phyloP scores from a whole-genome alignment of 2,329 filamentous ascomycete species.

The Fusarium brachygibbosum region DNA sequence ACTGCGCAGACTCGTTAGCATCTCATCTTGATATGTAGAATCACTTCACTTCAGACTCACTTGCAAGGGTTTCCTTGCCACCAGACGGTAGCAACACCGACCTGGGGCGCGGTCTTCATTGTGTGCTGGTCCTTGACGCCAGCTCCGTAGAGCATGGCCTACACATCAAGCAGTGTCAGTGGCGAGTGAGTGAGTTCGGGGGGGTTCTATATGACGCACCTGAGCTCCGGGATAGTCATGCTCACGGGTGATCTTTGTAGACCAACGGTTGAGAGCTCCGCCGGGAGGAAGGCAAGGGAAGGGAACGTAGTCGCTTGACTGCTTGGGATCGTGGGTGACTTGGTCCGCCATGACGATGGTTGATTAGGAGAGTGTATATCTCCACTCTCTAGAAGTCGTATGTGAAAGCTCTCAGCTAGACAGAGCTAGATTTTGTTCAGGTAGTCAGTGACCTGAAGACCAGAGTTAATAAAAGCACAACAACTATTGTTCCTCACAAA shows the following conservation, averaged over 20 bases:
- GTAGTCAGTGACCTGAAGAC: background rate
- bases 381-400: slow-evolving; percentile 2
- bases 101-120: slow-evolving; percentile 92
- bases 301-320: slow-evolving; percentile 66
- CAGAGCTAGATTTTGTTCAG: background rate
- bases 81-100: slow-evolving; percentile 93
- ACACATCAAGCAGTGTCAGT: slow-evolving; percentile 11
- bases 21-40: background rate
- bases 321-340: slow-evolving; percentile 57
- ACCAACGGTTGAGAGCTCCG: slow-evolving; percentile 83
- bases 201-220: slow-evolving; percentile 61
- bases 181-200: background rate
- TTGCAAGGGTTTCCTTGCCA: slow-evolving; percentile 99
- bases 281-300: slow-evolving; percentile 66
- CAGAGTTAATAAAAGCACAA: background rate
- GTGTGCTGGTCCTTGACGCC: slow-evolving; percentile 85
- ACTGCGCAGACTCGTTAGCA: slow-evolving; percentile 46
- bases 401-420: background rate
- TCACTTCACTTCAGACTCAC: slow-evolving; percentile 63
- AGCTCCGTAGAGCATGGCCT: slow-evolving; percentile 96
- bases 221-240: slow-evolving; percentile 95
- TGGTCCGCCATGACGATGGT: slow-evolving; percentile 48
- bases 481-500: background rate
- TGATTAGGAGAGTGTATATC: slow-evolving; percentile 5
- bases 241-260: slow-evolving; percentile 81